Conservation (phyloP, 2,329 filamentous ascomycete species). For the Aspergillus nomiae region DNA sequence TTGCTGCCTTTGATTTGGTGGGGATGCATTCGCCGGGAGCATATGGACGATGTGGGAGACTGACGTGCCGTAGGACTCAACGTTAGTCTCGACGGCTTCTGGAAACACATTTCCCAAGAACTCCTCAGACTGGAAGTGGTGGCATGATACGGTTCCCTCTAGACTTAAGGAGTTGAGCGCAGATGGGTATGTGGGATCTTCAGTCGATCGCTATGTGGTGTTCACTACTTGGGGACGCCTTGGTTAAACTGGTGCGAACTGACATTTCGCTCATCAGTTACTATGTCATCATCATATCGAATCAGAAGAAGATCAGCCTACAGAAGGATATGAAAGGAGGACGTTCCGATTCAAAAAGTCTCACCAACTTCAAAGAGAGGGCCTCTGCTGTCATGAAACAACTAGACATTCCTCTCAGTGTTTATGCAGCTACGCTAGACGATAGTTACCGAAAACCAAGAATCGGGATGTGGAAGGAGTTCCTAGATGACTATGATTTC, state of each 20-base stretch:
- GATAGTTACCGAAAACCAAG: conserved; percentile 87
- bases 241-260: neutral
- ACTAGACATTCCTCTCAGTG: conserved; percentile 68
- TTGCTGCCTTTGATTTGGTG: conserved; percentile 53
- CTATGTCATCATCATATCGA: conserved; percentile 77
- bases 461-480: conserved; percentile 80
- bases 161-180: conserved; percentile 68
- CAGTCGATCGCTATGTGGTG: neutral
- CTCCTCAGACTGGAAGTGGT: conserved; percentile 91
- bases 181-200: conserved; percentile 59
- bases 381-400: conserved; percentile 67
- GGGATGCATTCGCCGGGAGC: conserved; percentile 13
- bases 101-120: conserved; percentile 75
- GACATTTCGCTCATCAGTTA: conserved; percentile 54
- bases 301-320: conserved; percentile 81
- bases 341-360: conserved; percentile 67
- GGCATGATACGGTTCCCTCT: conserved; percentile 70
- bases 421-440: conserved; percentile 84
- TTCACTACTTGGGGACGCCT: neutral
- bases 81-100: conserved; percentile 76
- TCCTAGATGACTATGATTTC: conserved; percentile 64
- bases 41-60: conserved; percentile 1
- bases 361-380: conserved; percentile 82
- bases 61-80: conserved; percentile 68
- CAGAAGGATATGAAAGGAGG: conserved; percentile 71